Evolutionary conservation across 495 filamentous ascomycete genomes (phyloP).

Genomic region (Acidiella bohemica): DNA sequence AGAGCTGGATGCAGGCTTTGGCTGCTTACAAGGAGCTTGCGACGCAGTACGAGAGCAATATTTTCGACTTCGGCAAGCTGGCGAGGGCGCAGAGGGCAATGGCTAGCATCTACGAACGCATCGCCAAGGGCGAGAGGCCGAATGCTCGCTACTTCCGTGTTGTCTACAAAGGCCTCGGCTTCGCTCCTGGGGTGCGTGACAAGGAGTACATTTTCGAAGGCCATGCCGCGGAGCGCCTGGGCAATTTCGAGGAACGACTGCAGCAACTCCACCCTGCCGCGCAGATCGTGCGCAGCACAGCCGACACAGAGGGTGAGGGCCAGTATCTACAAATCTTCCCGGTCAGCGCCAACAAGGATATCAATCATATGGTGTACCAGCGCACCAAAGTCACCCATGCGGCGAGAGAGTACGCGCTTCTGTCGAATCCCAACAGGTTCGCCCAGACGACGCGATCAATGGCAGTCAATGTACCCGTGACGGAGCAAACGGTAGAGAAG

Average conservation of each 20-base stretch:
- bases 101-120: conserved; percentile 80
- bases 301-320: conserved; percentile 70
- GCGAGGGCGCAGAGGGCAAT: conserved; percentile 80
- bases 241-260: conserved; percentile 81
- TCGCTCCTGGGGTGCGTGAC: conserved; percentile 64
- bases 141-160: conserved; percentile 87
- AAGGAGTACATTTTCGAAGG: conserved; percentile 91
- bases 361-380: conserved; percentile 76
- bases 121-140: conserved; percentile 63
- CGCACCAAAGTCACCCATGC: conserved; percentile 67
- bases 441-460: conserved; percentile 56
- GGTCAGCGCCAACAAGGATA: conserved; percentile 68
- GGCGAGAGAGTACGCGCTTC: conserved; percentile 72
- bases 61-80: conserved; percentile 86
- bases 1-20: conserved; percentile 85
- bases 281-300: conserved; percentile 40
- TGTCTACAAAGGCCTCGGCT: conserved; percentile 80
- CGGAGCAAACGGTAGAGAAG: conserved; percentile 73
- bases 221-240: conserved; percentile 56
- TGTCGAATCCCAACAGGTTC: conserved; percentile 58
- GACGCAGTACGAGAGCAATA: conserved; percentile 70
- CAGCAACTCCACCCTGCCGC: conserved; percentile 82
- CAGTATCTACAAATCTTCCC: conserved; percentile 79
- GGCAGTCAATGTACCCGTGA: conserved; percentile 42
- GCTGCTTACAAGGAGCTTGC: conserved; percentile 82